These are phyloP conservation scores for Raffaelea deltoideospora DNA, from an alignment of 2,329 filamentous ascomycete genomes.

Conservation along the genomic window DNA sequence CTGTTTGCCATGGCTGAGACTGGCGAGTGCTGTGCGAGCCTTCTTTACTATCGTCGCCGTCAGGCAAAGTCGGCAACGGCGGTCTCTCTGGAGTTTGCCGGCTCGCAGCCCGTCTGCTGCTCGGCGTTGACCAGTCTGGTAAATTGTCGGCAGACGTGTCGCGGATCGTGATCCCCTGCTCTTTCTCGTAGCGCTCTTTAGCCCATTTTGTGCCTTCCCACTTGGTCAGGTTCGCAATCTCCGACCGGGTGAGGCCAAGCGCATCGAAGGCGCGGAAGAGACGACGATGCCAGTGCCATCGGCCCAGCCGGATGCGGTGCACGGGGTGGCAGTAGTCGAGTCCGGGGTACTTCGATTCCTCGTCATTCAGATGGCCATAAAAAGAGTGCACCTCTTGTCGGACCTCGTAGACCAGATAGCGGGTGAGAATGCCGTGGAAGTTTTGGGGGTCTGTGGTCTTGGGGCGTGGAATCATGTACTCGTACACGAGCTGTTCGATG, in stretches of 20 bases:
- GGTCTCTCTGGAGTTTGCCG: too few relatives aligned
- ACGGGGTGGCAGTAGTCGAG: conserved; percentile 62
- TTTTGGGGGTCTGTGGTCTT: conserved; percentile 53
- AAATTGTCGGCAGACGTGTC: conserved; percentile 62
- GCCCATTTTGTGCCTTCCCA: conserved; percentile 80
- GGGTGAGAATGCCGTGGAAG: conserved; percentile 55
- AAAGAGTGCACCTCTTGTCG: conserved; percentile 65
- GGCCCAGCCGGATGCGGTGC: conserved; percentile 62
- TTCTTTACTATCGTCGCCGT: too few relatives aligned
- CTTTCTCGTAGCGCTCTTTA: conserved; percentile 62
- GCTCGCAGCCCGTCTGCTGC: too few relatives aligned
- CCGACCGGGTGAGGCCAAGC: conserved; percentile 50
- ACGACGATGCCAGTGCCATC: conserved; percentile 61
- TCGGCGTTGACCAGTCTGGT: conserved; percentile 44
- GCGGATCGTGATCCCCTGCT: conserved; percentile 52
- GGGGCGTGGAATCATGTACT: conserved; percentile 55
- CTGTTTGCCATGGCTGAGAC: too few relatives aligned
- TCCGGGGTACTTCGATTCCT: conserved; percentile 68
- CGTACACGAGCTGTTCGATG: conserved; percentile 59
- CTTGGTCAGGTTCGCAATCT: conserved; percentile 58
- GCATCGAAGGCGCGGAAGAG: conserved; percentile 63
- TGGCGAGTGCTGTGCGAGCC: too few relatives aligned
- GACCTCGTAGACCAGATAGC: conserved; percentile 60
- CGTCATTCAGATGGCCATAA: conserved; percentile 64
- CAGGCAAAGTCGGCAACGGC: too few relatives aligned